Percentiles rank a stretch among this genome's conserved stretches.
phyloP scores from a whole-genome alignment of 306 rosid genomes.

The Sicyos edulis region DNA sequence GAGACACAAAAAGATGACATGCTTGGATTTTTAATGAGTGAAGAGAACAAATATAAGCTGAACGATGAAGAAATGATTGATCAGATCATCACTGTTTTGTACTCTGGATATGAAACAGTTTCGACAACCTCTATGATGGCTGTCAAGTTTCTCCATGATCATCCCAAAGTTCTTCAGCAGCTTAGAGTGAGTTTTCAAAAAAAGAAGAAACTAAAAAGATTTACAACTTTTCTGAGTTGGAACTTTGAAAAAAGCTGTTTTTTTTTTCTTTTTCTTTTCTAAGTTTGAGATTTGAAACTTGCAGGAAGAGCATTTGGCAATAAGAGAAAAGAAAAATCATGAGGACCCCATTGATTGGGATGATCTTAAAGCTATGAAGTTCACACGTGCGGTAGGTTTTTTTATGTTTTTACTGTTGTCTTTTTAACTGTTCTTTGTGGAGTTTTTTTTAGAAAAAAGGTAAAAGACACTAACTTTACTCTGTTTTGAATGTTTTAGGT shows the following conservation, averaged over 20 bases:
- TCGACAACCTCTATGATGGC: slow-evolving; percentile 99
- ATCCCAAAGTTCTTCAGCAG: slow-evolving; percentile 75
- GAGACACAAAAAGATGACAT: slow-evolving; percentile 52
- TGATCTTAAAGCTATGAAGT: slow-evolving; percentile 73
- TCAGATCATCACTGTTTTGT: slow-evolving; percentile 63
- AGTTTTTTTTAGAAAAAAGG: too few relatives aligned
- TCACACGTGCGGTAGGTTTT: slow-evolving; percentile 85
- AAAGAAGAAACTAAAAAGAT: not conserved
- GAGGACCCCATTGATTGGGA: slow-evolving; percentile 61
- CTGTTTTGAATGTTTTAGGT: slow-evolving; percentile 46
- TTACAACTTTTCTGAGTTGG: not conserved
- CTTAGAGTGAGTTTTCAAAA: slow-evolving; percentile 62
- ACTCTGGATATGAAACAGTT: slow-evolving; percentile 96
- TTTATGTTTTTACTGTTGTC: slow-evolving; percentile 3
- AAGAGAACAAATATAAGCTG: slow-evolving; percentile 49
- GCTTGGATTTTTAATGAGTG: slow-evolving; percentile 60
- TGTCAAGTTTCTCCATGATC: slow-evolving; percentile 83
- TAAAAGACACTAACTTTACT: slow-evolving; percentile 4
- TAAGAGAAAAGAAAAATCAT: slow-evolving; percentile 58
- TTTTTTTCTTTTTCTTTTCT: too few relatives aligned
- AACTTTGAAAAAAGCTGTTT: too few relatives aligned
- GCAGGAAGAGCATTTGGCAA: slow-evolving; percentile 78
- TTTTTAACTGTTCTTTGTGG: slow-evolving; percentile 1
- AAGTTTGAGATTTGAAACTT: slow-evolving; percentile 8
- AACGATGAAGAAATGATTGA: slow-evolving; percentile 82